Base-by-base conservation (phyloP, 2,329 filamentous ascomycete genomes). In the Aspergillus japonicus region DNA sequence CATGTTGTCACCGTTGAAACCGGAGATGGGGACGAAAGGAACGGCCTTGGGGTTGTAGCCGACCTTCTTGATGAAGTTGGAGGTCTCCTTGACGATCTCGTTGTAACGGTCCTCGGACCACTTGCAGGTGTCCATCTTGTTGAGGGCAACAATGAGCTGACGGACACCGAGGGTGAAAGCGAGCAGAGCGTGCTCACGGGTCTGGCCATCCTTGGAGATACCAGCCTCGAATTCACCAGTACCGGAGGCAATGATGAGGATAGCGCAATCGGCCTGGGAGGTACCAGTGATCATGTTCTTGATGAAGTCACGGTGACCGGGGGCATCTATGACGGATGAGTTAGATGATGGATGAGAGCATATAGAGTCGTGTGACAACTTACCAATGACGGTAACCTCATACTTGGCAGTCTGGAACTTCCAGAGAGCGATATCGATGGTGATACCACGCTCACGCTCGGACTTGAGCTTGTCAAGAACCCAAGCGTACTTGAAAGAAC, bases 241-340 rank as follows among this genome's bases (percentile, higher is more conserved):
- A 87, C 95, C 95, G 78, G 95, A 92, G 77, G 94, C 95, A 84
- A 99, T 99, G 86, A 99, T 98, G 87, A 99, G 93, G 82, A 99
- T 92, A 79, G 95, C 95, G 85, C 95, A 98, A 81, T 99, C 95
- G 76, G 95, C 95, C 90, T 98, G 95, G 83, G 95, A 99, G 80
- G 95, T 98, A 93, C 95, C 95, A 90, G 95, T 98, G 83, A 99
- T 99, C 95, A 99, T 99, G 93, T 98, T 99, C 94, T 99, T 99
- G 92, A 99, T 98, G 89, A 98, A 99, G 81, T 99, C 95, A 95
- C 95, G 94, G 85, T 99, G 95, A 85, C 95, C 95, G 78, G 95
- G 95, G 82, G 95, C 95, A 79, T 99, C 91, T 90, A 71, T 10
- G 50, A 66, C 57, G 50, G 56, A 47, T 35, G 57, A 8, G 26